Conservation (phyloP, 1,284 basidiomycete species). For the Vanrija sp. region DNA sequence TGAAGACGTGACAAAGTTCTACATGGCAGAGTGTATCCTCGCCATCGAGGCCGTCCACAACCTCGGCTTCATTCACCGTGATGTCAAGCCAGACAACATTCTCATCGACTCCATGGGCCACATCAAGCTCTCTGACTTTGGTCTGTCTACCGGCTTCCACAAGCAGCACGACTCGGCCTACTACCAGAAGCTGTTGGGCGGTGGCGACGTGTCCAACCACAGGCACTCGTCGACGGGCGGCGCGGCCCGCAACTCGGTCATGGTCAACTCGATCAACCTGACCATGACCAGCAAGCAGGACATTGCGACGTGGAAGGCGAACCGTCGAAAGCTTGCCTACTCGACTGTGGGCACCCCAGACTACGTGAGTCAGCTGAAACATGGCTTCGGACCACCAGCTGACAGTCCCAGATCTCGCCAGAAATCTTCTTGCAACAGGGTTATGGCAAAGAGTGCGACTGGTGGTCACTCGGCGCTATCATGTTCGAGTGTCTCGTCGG, state of each 20-base stretch:
- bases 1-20: constrained; percentile 97
- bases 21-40: constrained; percentile 97
- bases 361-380: constrained; percentile 55
- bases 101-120: constrained; percentile 91
- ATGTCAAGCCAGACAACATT: constrained; percentile 97
- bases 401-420: constrained; percentile 66
- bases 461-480: constrained; percentile 96
- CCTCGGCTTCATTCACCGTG: constrained; percentile 98
- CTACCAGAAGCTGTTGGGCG: constrained; percentile 88
- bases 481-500: constrained; percentile 97
- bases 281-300: constrained; percentile 90
- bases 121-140: constrained; percentile 94
- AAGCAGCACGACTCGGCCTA: constrained; percentile 91
- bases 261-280: constrained; percentile 91
- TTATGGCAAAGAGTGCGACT: constrained; percentile 97
- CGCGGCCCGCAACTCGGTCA: constrained; percentile 76
- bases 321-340: constrained; percentile 92
- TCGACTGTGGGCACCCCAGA: constrained; percentile 98
- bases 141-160: constrained; percentile 90
- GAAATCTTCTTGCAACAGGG: constrained; percentile 98
- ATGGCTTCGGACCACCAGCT: background rate
- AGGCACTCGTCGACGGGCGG: constrained; percentile 21
- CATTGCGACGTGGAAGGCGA: constrained; percentile 99
- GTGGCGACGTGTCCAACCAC: constrained; percentile 36
- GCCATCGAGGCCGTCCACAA: constrained; percentile 98